Base-by-base conservation (phyloP, 371 early-diverging fungal species). In the Mucor piriformis region DNA sequence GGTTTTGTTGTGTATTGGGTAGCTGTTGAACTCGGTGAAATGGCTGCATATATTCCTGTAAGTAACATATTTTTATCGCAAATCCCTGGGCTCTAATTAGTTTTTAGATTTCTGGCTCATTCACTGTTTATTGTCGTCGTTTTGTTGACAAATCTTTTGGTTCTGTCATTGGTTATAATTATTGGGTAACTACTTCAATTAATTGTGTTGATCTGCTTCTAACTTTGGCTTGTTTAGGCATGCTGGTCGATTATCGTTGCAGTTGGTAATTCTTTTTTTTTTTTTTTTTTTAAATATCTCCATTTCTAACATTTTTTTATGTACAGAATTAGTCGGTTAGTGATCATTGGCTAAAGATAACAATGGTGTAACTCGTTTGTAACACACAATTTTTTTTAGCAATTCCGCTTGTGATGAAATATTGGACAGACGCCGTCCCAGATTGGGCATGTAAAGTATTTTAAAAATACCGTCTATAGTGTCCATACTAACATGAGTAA, bases 1-100 rank as follows among this genome's bases (percentile, higher is more conserved):
- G 90, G 90, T 8, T 74, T 83, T 11, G 80, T 89, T 77, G 89
- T 93, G 1, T 92, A 80, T 55, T 88, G 83, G 58, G 77, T 90
- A 25, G 81, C 87, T 64, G 82, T 86, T 11, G 83, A 86, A 20
- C 70, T 92, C 37, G 92, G 68, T 25, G 68, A 67, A 50, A 56
- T 67, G 50, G 59, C 68, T 24, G 55, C 64, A 15, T 64, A 67
- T 55, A 63, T 64, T 18, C 67, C 67, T 16, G 57, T 66, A 47
- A 52, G 7, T 24, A 12, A 24, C n/a, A 20, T 42, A 8, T 42
- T 18, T 42, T 42, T 8, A 29, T 29, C 6, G 29, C 4, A 29
- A 1, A 29, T 29, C 29, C 4, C 15, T n/a, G 8, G n/a, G 15
- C 13, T 37, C 25, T 40, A 15, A 40, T 56, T 23, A 5, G 12